Base-by-base conservation (phyloP, 495 filamentous ascomycete genomes). In the Penicilliopsis zonata region DNA sequence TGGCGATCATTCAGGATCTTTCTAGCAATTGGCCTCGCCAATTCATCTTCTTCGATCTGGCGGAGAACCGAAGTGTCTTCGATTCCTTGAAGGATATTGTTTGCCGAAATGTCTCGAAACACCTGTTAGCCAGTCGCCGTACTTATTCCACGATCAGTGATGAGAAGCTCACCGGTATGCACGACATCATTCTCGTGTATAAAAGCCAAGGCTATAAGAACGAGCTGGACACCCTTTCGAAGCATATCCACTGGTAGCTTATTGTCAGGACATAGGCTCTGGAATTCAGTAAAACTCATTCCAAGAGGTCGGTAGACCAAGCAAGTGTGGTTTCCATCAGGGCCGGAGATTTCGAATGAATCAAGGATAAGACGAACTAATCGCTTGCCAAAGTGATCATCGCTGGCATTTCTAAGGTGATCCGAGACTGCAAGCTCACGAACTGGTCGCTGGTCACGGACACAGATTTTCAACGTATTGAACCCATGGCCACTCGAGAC, bases 11-110 rank as follows among this genome's bases (percentile, higher is more conserved):
- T 14, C 8, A 34, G 23, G 5, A 30, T 18, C 24, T 47, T 47
- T 9, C 42, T 31, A 4, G 43, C 31, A 15, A 21, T 26, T 15
- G 44, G 44, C 3, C 30, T n/a, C 10, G 34, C 10, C 10, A 31
- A 28, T 29, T 47, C 44, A 9, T 28, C 38, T 14, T 28, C 9
- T 37, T 36, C 40, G 24, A 43, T 38, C 22, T 31, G 23, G 6
- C 17, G 13, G 14, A 49, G 22, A 13, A 43, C 25, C 18, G 44
- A 5, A 8, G 8, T 24, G 12, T 33, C 31, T 12, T 33, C 31
- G 7, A 33, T 21, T 18, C 31, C 31, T 26, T 26, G 15, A 10
- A 33, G 13, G 9, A 33, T 18, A 24, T 33, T 33, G 24, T 33
- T 33, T 5, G 31, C 3, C 16, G 8, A 21, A 12, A 33, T 24